Percentiles rank a stretch among this genome's conserved stretches.
Conservation (phyloP, 768 basidiomycete genomes). For the Mycena vulgaris region DNA sequence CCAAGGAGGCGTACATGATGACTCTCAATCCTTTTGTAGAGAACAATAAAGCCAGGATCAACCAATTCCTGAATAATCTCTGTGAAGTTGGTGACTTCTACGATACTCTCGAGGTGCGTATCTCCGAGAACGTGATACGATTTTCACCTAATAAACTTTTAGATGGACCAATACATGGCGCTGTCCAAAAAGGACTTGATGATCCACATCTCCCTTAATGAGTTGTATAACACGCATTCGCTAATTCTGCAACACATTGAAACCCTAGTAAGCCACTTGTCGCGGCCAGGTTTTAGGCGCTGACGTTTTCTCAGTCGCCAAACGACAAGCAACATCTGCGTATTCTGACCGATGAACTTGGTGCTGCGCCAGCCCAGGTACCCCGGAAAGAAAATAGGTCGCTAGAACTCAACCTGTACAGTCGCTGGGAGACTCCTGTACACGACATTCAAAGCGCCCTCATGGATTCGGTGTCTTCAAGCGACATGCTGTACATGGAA, state of each 20-base stretch:
- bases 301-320: constrained; percentile 74
- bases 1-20: constrained; percentile 99
- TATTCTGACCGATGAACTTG: constrained; percentile 96
- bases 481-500: constrained; percentile 99
- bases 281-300: constrained; percentile 5
- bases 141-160: not conserved
- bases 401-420: constrained; percentile 92
- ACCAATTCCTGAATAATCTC: constrained; percentile 95
- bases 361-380: constrained; percentile 93
- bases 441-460: constrained; percentile 97
- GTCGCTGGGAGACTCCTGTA: constrained; percentile 99
- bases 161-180: constrained; percentile 99
- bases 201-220: constrained; percentile 99
- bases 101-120: constrained; percentile 91
- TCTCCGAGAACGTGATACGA: not conserved
- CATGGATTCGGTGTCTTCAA: constrained; percentile 97
- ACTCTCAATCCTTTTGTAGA: constrained; percentile 99
- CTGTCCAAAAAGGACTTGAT: constrained; percentile 98
- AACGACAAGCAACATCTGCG: constrained; percentile 98
- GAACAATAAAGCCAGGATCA: constrained; percentile 98
- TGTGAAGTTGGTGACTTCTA: constrained; percentile 99
- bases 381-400: constrained; percentile 98
- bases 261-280: constrained; percentile 76
- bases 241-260: constrained; percentile 96
- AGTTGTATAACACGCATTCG: constrained; percentile 98